A percentile compares a stretch with the other conserved stretches of the same genome.
phyloP scores from a whole-genome alignment of 1,139 yeast genomes.

The Zhuliangozyma parablackwelliae region DNA sequence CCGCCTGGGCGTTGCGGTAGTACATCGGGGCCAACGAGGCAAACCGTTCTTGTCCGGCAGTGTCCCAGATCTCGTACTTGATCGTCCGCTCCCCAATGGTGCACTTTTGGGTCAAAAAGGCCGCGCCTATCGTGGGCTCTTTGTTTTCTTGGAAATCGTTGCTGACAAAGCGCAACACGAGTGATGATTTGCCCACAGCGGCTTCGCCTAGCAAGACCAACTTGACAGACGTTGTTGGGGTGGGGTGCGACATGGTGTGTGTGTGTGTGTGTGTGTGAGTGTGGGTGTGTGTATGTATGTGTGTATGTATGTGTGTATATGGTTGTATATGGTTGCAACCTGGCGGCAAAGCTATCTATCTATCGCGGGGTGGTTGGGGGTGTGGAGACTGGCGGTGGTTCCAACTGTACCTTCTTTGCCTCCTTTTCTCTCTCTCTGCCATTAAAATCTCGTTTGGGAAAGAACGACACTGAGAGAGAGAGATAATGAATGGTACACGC shows the following conservation, averaged over 20 bases:
- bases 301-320: too few relatives aligned
- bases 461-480: too few relatives aligned
- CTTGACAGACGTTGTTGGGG: slow-evolving; percentile 53
- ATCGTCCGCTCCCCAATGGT: slow-evolving; percentile 85
- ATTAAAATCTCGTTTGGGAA: too few relatives aligned
- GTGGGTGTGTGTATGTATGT: too few relatives aligned
- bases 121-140: slow-evolving; percentile 97
- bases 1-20: slow-evolving; percentile 98
- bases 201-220: slow-evolving; percentile 93
- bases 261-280: too few relatives aligned
- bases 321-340: too few relatives aligned
- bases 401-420: too few relatives aligned
- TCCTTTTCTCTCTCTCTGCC: too few relatives aligned
- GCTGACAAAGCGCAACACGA: slow-evolving; percentile 87
- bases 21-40: slow-evolving; percentile 97
- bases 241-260: slow-evolving; percentile 11
- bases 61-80: slow-evolving; percentile 97
- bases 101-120: slow-evolving; percentile 91
- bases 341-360: too few relatives aligned
- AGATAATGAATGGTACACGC: too few relatives aligned
- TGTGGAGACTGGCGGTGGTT: too few relatives aligned
- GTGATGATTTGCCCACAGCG: slow-evolving; percentile 94
- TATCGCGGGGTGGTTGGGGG: too few relatives aligned
- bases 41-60: slow-evolving; percentile 97
- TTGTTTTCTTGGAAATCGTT: slow-evolving; percentile 96